Evolutionary conservation across 306 rosid genomes (phyloP).

Genomic region (Pyrus betulifolia): DNA sequence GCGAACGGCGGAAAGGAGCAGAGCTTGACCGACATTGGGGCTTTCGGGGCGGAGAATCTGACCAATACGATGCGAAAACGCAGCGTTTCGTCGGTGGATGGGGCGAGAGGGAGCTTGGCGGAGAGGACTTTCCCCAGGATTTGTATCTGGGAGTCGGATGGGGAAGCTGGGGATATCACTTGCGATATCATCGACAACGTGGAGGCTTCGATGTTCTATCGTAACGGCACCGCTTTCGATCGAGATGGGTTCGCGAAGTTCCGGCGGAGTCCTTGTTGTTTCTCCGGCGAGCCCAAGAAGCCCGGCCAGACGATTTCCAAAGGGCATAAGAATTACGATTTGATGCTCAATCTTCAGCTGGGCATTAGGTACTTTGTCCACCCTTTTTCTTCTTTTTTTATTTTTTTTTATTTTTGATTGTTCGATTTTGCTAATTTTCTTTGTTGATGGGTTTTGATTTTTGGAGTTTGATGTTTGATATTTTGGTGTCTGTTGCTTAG

Average conservation of each 20-base stretch:
- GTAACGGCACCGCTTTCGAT: slow-evolving; percentile 31
- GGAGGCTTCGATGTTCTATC: slow-evolving; percentile 72
- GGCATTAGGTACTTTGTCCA: slow-evolving; percentile 59
- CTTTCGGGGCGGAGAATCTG: slow-evolving; percentile 31
- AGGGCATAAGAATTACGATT: slow-evolving; percentile 88
- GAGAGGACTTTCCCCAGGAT: slow-evolving; percentile 69
- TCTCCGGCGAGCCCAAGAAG: slow-evolving; percentile 61
- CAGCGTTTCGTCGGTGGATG: slow-evolving; percentile 42
- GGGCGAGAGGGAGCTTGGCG: slow-evolving; percentile 43
- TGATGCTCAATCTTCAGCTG: slow-evolving; percentile 89
- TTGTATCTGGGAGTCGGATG: slow-evolving; percentile 94
- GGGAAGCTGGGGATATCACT: slow-evolving; percentile 93
- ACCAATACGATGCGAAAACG: slow-evolving; percentile 56
- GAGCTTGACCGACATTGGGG: slow-evolving; percentile 21
- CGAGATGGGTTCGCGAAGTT: slow-evolving; percentile 33
- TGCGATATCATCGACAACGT: slow-evolving; percentile 88
- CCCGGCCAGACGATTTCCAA: slow-evolving; percentile 72
- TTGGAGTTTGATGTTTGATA: slow-evolving; percentile 1
- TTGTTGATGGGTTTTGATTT: background rate
- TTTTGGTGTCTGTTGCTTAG: slow-evolving; percentile 24
- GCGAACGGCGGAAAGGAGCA: slow-evolving; percentile 41
- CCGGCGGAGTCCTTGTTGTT: slow-evolving; percentile 40
- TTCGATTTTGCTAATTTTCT: background rate
- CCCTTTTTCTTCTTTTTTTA: no score
- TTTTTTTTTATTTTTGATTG: background rate